Base-by-base conservation (phyloP, 768 basidiomycete genomes). In the Macrolepiota fuliginosa region DNA sequence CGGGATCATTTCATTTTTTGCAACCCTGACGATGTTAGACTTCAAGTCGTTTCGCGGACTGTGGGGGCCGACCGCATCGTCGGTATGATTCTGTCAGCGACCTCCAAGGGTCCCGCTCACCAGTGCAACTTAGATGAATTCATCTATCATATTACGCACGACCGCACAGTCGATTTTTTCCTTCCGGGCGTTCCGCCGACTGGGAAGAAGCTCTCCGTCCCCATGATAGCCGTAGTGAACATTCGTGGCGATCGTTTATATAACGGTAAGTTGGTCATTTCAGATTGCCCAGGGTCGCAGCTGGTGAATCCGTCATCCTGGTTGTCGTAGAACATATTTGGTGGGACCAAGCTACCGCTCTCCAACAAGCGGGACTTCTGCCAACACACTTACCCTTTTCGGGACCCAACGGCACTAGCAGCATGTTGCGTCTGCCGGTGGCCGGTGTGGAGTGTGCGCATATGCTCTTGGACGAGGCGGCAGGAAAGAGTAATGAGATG, bases 1-100 rank as follows among this genome's bases (percentile, higher is more conserved):
- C 76, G 82, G 45, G 81, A 84, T 60, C 83, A 83, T 63, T 84
- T 84, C 64, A 80, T 84, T 46, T 83, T 83, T 57, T 82, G 81
- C 52, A 84, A 84, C 59, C 83, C 84, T 0, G 70, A 70, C 10
- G 83, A 85, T 68, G 75, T 78, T 11, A 60, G 51, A 1, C 70
- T 84, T 54, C 73, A 81, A 63, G 62, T 76, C 4, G 72, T 85
- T 35, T 82, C 82, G n/a, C 77, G 82, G 9, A 84, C 82, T 15
- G 74, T 82, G 45, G 82, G 82, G 5, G 69, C 77, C 11, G 82
- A 83, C 64, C 77, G 82, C 36, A 72, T 83, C 50, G 74, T 84
- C n/a, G 81, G 81, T 80, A 52, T 49, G 75, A 17, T n/a, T 42
- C 27, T n/a, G 12, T 22, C 35, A 15, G 29, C 22, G n/a, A 24